A percentile compares a stretch with the other conserved stretches of the same genome.
phyloP scores from a whole-genome alignment of 202 grass and related monocot genomes.

The Dendrocalamus latiflorus region DNA sequence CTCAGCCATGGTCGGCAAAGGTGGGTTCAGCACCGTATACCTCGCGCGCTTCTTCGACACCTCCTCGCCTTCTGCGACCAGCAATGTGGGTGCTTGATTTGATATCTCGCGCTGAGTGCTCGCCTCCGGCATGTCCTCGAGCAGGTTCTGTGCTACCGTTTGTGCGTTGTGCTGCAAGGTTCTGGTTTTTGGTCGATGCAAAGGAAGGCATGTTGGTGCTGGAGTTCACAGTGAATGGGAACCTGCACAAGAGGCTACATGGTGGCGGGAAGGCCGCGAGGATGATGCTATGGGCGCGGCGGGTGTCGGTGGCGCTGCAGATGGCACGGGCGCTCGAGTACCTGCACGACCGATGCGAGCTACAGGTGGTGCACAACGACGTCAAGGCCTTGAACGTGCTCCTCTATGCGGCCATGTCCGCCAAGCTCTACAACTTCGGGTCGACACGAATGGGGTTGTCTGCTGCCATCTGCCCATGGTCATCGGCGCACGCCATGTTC shows the following conservation, averaged over 20 bases:
- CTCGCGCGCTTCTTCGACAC: conserved; percentile 52
- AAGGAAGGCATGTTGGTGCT: conserved; percentile 71
- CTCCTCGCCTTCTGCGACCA: conserved; percentile 87
- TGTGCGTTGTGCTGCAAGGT: background rate
- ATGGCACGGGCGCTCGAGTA: conserved; percentile 70
- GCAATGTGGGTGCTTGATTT: conserved; percentile 35
- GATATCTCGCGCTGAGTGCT: background rate
- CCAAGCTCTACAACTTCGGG: conserved; percentile 93
- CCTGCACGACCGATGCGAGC: conserved; percentile 78
- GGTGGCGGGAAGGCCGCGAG: conserved; percentile 19
- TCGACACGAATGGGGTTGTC: conserved; percentile 81
- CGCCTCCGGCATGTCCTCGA: background rate
- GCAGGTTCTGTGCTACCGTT: no score
- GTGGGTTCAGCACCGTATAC: conserved; percentile 96
- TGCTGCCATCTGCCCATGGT: conserved; percentile 43
- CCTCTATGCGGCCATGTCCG: conserved; percentile 50
- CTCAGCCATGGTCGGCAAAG: conserved; percentile 72
- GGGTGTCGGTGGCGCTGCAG: no score
- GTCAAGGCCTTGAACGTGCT: conserved; percentile 87
- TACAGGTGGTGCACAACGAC: conserved; percentile 79
- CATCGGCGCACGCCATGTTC: conserved; percentile 56
- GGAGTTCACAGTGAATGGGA: conserved; percentile 71
- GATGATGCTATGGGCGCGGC: conserved; percentile 52
- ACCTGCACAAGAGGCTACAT: conserved; percentile 72
- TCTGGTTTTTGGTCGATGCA: conserved; percentile 14